A percentile compares a stretch with the other conserved stretches of the same genome.
phyloP scores from a whole-genome alignment of 83 land plant genomes.

The Thuja plicata region DNA sequence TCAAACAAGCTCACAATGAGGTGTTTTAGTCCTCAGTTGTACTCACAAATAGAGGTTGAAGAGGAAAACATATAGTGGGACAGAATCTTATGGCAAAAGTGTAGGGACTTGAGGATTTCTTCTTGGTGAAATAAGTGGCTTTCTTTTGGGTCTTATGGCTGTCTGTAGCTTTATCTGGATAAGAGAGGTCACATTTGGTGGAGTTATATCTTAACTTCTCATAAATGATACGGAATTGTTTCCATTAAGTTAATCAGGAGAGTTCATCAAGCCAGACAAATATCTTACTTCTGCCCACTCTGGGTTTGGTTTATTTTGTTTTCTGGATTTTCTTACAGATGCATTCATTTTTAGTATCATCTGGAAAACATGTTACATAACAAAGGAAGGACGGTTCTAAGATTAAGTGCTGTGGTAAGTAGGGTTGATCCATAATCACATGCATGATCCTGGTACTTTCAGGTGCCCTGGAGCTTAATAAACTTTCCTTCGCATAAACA shows the following conservation, averaged over 20 bases:
- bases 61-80: too few relatives aligned
- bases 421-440: neutral
- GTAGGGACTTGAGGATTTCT: neutral
- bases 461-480: neutral
- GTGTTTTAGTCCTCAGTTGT: neutral
- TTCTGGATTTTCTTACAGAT: neutral
- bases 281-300: neutral
- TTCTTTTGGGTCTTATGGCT: slow-evolving; percentile 2
- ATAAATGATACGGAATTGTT: neutral
- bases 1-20: neutral
- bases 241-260: neutral
- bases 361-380: neutral
- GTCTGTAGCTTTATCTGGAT: neutral
- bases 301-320: slow-evolving; percentile 3
- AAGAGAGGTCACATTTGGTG: neutral
- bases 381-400: neutral
- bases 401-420: neutral
- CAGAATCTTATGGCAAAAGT: neutral
- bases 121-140: neutral
- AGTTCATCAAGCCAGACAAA: neutral
- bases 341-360: neutral
- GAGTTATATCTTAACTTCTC: neutral
- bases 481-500: neutral
- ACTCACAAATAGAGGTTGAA: neutral
- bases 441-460: slow-evolving; percentile 3